Conservation (phyloP, 1,284 basidiomycete genomes). For the Austroboletus niveus region DNA sequence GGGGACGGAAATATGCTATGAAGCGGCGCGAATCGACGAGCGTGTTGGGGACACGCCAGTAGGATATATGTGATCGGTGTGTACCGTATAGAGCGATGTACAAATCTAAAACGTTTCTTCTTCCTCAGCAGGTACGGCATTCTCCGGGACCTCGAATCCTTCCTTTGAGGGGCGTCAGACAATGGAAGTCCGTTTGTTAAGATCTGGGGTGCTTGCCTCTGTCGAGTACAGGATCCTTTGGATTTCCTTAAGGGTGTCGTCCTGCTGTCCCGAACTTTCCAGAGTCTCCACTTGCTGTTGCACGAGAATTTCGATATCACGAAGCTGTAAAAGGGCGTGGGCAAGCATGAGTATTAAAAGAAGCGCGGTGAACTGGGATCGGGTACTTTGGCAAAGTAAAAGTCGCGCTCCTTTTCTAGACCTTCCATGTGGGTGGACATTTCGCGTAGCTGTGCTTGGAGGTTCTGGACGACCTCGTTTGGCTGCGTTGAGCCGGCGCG, state of each 20-base stretch:
- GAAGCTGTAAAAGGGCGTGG: slow-evolving; percentile 52
- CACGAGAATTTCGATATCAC: slow-evolving; percentile 94
- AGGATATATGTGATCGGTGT: background rate
- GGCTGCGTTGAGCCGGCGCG: slow-evolving; percentile 60
- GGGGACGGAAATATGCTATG: slow-evolving; percentile 8
- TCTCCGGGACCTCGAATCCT: slow-evolving; percentile 74
- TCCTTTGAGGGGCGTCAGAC: slow-evolving; percentile 37
- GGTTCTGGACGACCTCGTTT: slow-evolving; percentile 57
- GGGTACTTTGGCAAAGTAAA: slow-evolving; percentile 94
- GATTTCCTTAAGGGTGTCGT: slow-evolving; percentile 75
- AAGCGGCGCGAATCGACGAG: slow-evolving; percentile 12
- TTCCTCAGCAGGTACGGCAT: slow-evolving; percentile 44
- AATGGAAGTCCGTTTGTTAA: background rate
- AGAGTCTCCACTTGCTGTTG: slow-evolving; percentile 69
- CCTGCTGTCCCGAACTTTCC: slow-evolving; percentile 61
- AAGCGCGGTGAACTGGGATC: slow-evolving; percentile 4
- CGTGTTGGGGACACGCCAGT: slow-evolving; percentile 12
- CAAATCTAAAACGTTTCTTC: slow-evolving; percentile 54
- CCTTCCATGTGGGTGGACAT: slow-evolving; percentile 83
- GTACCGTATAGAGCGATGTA: slow-evolving; percentile 6
- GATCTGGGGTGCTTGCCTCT: slow-evolving; percentile 57
- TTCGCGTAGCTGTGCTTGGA: slow-evolving; percentile 82
- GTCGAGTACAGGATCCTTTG: slow-evolving; percentile 95
- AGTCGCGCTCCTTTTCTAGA: slow-evolving; percentile 93
- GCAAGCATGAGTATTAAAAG: slow-evolving; percentile 6